Percentiles rank a stretch among this genome's conserved stretches.
Evolutionary conservation across 2,329 filamentous ascomycete genomes (phyloP).

Genomic region (Fusarium sp.): DNA sequence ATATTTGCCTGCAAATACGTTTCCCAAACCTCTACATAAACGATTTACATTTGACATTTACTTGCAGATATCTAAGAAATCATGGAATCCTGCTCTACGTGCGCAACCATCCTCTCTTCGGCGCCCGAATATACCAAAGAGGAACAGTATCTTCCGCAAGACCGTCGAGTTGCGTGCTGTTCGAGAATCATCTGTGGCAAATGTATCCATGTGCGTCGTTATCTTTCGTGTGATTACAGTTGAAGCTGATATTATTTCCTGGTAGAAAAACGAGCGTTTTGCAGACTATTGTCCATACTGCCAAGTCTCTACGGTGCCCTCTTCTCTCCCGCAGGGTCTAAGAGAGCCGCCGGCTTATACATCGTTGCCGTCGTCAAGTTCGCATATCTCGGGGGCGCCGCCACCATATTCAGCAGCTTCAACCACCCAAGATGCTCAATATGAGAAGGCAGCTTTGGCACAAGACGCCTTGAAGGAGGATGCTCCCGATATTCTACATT

Average conservation of each 20-base stretch:
- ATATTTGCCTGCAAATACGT: conserved; percentile 12
- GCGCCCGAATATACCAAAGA: conserved; percentile 69
- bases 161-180: conserved; percentile 77
- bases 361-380: conserved; percentile 49
- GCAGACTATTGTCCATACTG: conserved; percentile 79
- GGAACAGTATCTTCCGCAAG: conserved; percentile 64
- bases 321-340: conserved; percentile 70
- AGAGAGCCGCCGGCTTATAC: conserved; percentile 77
- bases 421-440: conserved; percentile 7
- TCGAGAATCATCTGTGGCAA: conserved; percentile 76
- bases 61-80: conserved; percentile 15
- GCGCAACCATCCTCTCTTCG: conserved; percentile 70
- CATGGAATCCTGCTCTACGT: conserved; percentile 75
- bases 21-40: conserved; percentile 2
- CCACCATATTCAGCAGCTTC: conserved; percentile 54
- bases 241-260: conserved; percentile 18
- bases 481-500: conserved; percentile 78
- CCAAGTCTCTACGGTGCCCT: conserved; percentile 74
- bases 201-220: conserved; percentile 71
- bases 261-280: conserved; percentile 75
- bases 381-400: conserved; percentile 51
- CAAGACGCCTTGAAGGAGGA: conserved; percentile 51
- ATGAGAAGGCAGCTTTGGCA: conserved; percentile 45
- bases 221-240: background rate
- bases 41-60: background rate